Percentiles rank a stretch among this genome's conserved stretches.
These are phyloP conservation scores for Salvia rosmarinus DNA, from an alignment of 257 asterid genomes.

Conservation along the genomic window DNA sequence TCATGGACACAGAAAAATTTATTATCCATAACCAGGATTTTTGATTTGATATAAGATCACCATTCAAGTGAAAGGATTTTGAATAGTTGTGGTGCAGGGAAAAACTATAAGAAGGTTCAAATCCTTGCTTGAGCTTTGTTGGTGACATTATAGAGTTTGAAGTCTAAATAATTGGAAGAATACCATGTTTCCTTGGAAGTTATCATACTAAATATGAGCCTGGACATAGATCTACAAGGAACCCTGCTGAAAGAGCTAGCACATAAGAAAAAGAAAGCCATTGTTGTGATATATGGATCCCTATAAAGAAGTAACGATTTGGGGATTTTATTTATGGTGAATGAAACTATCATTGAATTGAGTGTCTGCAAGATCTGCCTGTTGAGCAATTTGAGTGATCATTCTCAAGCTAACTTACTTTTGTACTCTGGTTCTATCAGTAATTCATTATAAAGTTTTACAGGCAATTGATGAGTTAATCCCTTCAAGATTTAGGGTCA, in stretches of 20 bases:
- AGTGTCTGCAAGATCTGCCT: background rate
- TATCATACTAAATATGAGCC: conserved; percentile 9
- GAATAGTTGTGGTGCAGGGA: conserved; percentile 3
- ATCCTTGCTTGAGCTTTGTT: background rate
- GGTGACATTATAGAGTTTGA: conserved; percentile 4
- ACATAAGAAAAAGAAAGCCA: background rate
- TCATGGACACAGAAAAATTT: background rate
- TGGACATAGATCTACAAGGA: background rate
- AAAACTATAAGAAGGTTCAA: background rate
- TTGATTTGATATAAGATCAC: conserved; percentile 10
- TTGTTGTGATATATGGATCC: background rate
- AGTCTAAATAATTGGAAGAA: background rate
- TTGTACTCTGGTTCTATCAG: background rate
- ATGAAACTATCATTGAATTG: conserved; percentile 3
- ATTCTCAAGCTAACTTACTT: conserved; percentile 9
- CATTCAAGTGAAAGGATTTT: background rate
- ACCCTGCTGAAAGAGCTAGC: background rate
- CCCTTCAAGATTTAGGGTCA: no score
- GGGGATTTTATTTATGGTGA: background rate
- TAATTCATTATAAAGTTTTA: background rate
- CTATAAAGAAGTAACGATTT: background rate
- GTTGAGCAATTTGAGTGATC: background rate
- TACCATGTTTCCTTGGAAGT: conserved; percentile 1
- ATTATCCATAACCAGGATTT: conserved; percentile 16
- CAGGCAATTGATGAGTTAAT: background rate